phyloP scores from a whole-genome alignment of 768 basidiomycete genomes.

The Xanthoconium stramineum region DNA sequence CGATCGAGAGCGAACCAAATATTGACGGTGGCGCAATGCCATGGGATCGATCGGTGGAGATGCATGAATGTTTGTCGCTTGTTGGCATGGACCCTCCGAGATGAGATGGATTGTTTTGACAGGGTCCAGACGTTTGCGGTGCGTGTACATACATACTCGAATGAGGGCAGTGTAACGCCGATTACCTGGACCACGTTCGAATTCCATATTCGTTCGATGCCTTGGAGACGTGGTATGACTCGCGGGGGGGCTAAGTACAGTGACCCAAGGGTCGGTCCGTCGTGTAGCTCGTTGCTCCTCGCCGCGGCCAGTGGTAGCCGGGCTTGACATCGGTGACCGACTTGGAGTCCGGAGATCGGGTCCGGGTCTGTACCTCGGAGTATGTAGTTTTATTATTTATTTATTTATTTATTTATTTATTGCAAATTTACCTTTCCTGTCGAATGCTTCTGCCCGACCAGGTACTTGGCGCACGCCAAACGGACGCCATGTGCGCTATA shows the following conservation, averaged over 20 bases:
- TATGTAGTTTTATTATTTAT: not conserved
- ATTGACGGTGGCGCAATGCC: not conserved
- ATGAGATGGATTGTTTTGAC: not conserved
- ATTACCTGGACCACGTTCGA: not conserved
- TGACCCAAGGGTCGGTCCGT: not conserved
- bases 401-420: not conserved
- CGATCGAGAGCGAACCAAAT: not conserved
- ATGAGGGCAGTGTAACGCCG: not conserved
- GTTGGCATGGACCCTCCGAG: not conserved
- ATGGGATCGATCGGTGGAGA: constrained; percentile 12
- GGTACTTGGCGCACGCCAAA: too few relatives aligned
- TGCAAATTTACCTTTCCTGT: too few relatives aligned
- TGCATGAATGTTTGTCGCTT: not conserved
- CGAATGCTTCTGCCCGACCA: too few relatives aligned
- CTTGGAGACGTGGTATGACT: not conserved
- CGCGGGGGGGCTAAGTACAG: too few relatives aligned
- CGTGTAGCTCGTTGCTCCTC: too few relatives aligned
- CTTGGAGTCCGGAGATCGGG: too few relatives aligned
- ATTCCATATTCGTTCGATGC: not conserved
- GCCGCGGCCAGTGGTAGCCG: too few relatives aligned
- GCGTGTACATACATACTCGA: not conserved
- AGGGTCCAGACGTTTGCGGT: not conserved
- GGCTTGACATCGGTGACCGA: too few relatives aligned
- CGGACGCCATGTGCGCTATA: too few relatives aligned
- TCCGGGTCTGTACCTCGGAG: too few relatives aligned